Base-by-base conservation (phyloP, 169 alveolate species). In the Plasmodium sp. region DNA sequence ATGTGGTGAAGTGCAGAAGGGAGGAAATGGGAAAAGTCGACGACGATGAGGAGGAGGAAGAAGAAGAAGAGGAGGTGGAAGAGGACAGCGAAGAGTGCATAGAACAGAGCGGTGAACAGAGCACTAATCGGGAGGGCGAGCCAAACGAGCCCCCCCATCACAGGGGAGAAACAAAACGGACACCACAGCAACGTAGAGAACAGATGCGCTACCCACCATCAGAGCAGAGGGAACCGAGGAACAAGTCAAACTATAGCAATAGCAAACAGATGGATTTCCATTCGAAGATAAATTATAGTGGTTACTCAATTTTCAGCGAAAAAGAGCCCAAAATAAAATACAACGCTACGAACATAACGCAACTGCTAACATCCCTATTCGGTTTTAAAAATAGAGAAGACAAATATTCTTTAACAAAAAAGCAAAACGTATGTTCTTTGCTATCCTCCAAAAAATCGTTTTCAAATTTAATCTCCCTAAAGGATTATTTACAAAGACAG, bases 311-410 rank as follows among this genome's bases (percentile, higher is more conserved):
- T 34, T 86, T 51, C 77, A 83, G 22, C 79, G 92, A 83, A 77
- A 92, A 92, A 34, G 95, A 92, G 58, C 22, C 92, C 12, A 92
- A 81, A 72, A 39, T 81, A 90, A 92, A 92, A 72, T 92, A 92
- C 41, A 92, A 77, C 43, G 51, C 95, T n/a, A 33, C 85, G 56
- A 92, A 92, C 45, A 92, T 92, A 51, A 92, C 95, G 36, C 95
- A 82, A 75, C 34, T 92, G 74, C 48, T 92, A 73, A 71, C 92
- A 0, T 92, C 95, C 27, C 48, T 92, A 12, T 92, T 92, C 58
- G 95, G 95, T 27, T 92, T 92, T 83, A 81, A 67, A 92, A 81
- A 81, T 41, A 92, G 75, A 58, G 92, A 92, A 16, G 95, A 92
- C 58, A 92, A 92, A 92, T 73, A 34, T 73, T 81, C 95, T 5